Base-by-base conservation (phyloP, 2,329 filamentous ascomycete genomes). In the Fusarium circinatum region DNA sequence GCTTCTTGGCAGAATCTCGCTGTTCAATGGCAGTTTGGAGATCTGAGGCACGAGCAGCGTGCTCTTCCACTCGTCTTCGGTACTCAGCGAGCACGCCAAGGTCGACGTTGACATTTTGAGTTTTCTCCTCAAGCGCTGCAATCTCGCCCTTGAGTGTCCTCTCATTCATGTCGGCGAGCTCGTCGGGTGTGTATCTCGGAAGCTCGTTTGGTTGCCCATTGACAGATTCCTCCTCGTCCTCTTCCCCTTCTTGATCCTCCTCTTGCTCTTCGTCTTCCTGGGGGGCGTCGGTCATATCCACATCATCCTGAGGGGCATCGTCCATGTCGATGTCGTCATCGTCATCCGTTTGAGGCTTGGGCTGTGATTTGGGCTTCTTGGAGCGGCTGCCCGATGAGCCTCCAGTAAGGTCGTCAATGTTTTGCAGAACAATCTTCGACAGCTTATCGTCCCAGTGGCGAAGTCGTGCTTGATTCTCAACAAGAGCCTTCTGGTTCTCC, bases 361-460 rank as follows among this genome's bases (percentile, higher is more conserved):
- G 70, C 14, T 80, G 68, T 5, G 55, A 59, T 55, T 82, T 79
- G 17, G 80, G 69, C 30, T 76, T 76, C 24, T 51, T 59, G 30
- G 15, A n/a, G 6, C 77, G 69, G 13, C 79, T 80, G 13, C 80
- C 68, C 5, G 77, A 73, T 6, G 82, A 71, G 26, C 82, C 82
- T 34, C 85, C 85, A 47, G 85, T 84, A 34, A 94, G 85, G 70
- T 94, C 93, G 58, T 91, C 90, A 65, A 97, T 88, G 75, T 95
- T 95, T 76, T 98, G 95, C 42, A 98, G 85, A 7, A 88, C 84
- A 32, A 99, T 89, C 85, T 98, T 98, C 59, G 88, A 87, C 14
- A 97, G 86, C 85, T 98, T 98, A 68, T 98, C 94, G 62, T 95
- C 87, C 95, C 95, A 98, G 84, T 98, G 94, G 42, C 88, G 89